Evolutionary conservation across 495 filamentous ascomycete species (phyloP), one percentile per base, ranked within the genome.

Genomic region (Pseudoneurospora amorphoporcata): DNA sequence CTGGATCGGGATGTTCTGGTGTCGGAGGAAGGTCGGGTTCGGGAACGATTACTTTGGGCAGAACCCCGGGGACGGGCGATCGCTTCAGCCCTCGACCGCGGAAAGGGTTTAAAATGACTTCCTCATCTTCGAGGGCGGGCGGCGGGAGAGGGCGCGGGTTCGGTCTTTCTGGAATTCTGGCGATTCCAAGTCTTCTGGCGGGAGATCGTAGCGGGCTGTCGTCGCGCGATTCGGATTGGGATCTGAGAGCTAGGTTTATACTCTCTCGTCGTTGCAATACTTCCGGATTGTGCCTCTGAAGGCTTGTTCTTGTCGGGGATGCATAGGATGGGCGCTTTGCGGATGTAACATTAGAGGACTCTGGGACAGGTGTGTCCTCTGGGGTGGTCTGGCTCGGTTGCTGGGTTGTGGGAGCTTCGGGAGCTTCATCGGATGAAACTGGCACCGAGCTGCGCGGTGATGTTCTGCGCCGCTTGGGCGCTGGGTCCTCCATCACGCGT

Each of bases 1-100:
- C 79, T 6, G 86, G 85, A 74, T 88, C 86, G 16, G 79, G 87
- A 71, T 90, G 86, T 39, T 88, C 88, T 23, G 90, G 90, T 4
- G 91, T 93, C 10, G 90, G 90, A 9, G 91, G 91, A 32, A 94
- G 82, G 42, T 91, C 90, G 9, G 90, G 91, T 74, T 94, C 91
- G 19, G 82, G 80, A 0, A 75, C 73, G 5, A 71, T 65, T 6
- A 77, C 61, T 8, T 79, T 74, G 12, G 84, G 82, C 35, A 82
- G 71, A 14, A 81, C 84, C 0, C 82, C 83, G 5, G 77, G 79
- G 58, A 82, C 77, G 8, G 83, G 80, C 32, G 79, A 80, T 35
- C 76, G 77, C 29, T 73, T 81, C 77, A 77, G 71, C 39, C 73
- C 79, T 40, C 78, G 79, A 40, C 79, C 77, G 41, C 70, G 75